Evolutionary conservation across 257 asterid genomes (phyloP).

Genomic region (Vinca minor): DNA sequence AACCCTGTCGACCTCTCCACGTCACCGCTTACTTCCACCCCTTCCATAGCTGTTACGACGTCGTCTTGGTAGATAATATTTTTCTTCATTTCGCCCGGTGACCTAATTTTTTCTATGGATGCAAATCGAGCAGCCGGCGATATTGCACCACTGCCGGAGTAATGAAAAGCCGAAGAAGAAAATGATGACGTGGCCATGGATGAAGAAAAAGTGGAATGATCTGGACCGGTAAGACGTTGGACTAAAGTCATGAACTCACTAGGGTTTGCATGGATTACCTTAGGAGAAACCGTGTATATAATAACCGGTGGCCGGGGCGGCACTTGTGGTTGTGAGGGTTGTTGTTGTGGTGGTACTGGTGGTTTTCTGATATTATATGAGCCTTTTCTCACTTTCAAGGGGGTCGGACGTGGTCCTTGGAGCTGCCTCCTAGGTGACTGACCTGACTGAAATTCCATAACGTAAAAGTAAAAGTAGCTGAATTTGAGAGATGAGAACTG

Average conservation of each 20-base stretch:
- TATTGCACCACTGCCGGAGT: constrained; percentile 32
- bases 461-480: constrained; percentile 8
- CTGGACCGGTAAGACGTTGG: constrained; percentile 71
- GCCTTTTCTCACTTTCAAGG: constrained; percentile 62
- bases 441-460: constrained; percentile 39
- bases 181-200: constrained; percentile 15
- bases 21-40: constrained; percentile 30
- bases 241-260: constrained; percentile 95
- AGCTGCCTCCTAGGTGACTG: constrained; percentile 63
- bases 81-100: constrained; percentile 25
- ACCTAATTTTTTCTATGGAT: constrained; percentile 47
- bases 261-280: constrained; percentile 88
- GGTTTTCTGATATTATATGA: constrained; percentile 84
- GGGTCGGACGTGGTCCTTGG: constrained; percentile 89
- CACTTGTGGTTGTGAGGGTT: constrained; percentile 17
- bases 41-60: constrained; percentile 23
- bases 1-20: constrained; percentile 30
- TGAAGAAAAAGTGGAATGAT: constrained; percentile 9
- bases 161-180: constrained; percentile 19
- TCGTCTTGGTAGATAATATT: constrained; percentile 19
- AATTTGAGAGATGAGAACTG: not conserved
- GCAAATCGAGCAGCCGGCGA: constrained; percentile 92
- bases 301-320: constrained; percentile 81
- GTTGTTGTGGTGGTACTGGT: constrained; percentile 40
- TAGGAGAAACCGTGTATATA: constrained; percentile 89